Evolutionary conservation across 1,139 yeast genomes (phyloP).

Genomic region (Insectozyma bohioensis): DNA sequence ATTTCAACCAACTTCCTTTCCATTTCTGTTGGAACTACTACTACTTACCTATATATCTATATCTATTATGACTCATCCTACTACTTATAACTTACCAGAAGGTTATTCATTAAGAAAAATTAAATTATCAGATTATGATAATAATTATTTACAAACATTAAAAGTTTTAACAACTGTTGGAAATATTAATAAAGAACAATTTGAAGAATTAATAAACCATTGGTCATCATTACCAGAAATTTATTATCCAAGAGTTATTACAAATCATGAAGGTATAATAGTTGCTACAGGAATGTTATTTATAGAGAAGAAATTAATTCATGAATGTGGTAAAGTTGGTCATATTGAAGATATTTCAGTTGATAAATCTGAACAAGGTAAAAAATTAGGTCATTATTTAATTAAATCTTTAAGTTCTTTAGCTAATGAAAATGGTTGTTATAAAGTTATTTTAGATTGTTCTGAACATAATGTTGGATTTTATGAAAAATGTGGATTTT

Average conservation of each 20-base stretch:
- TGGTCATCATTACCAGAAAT: slow-evolving; percentile 49
- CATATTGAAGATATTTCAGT: slow-evolving; percentile 97
- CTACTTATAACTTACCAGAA: slow-evolving; percentile 48
- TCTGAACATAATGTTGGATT: slow-evolving; percentile 76
- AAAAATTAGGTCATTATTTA: slow-evolving; percentile 68
- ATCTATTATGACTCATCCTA: slow-evolving; percentile 9
- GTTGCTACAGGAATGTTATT: slow-evolving; percentile 50
- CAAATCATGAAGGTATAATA: slow-evolving; percentile 45
- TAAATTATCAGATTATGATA: slow-evolving; percentile 42
- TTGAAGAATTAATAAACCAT: slow-evolving; percentile 40
- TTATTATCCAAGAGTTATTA: slow-evolving; percentile 63
- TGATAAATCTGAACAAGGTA: slow-evolving; percentile 73
- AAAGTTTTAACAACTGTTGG: slow-evolving; percentile 67
- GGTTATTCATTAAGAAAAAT: slow-evolving; percentile 56
- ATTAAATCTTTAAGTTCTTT: slow-evolving; percentile 61
- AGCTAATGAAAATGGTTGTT: slow-evolving; percentile 67
- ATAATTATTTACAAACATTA: slow-evolving; percentile 51
- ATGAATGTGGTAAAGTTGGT: slow-evolving; percentile 81
- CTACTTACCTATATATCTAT: no score
- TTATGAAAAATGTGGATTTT: slow-evolving; percentile 82
- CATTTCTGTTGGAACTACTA: no score
- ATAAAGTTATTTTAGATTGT: slow-evolving; percentile 90
- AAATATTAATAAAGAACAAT: slow-evolving; percentile 42
- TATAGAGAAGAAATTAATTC: slow-evolving; percentile 66
- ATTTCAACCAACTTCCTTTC: no score